Conservation (phyloP, 2,329 filamentous ascomycete genomes). For the Cryphonectria naterciae region DNA sequence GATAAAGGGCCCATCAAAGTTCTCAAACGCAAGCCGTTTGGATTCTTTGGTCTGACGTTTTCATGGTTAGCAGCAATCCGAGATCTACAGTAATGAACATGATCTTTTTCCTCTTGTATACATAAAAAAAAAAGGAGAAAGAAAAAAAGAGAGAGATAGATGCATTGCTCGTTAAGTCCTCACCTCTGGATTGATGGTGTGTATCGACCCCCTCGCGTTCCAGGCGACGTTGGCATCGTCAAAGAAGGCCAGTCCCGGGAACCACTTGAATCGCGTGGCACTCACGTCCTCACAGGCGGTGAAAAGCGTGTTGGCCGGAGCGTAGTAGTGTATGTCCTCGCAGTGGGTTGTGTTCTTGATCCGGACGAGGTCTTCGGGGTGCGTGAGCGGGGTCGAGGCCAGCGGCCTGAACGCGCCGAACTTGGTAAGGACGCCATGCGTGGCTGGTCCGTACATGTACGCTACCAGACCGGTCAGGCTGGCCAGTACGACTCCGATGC, state of each 20-base stretch:
- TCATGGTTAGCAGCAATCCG: neutral
- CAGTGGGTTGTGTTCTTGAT: slow-evolving; percentile 60
- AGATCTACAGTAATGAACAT: neutral
- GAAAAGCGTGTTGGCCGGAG: slow-evolving; percentile 53
- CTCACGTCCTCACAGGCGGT: slow-evolving; percentile 57
- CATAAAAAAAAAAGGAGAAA: too few relatives aligned
- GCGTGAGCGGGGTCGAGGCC: slow-evolving; percentile 15
- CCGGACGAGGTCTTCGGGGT: slow-evolving; percentile 38
- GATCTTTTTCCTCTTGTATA: too few relatives aligned
- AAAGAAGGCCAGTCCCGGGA: slow-evolving; percentile 51
- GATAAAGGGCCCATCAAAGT: slow-evolving; percentile 57
- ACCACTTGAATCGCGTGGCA: slow-evolving; percentile 52
- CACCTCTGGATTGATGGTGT: slow-evolving; percentile 59
- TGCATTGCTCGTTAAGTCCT: slow-evolving; percentile 26
- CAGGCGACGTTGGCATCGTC: slow-evolving; percentile 42
- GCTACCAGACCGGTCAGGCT: slow-evolving; percentile 22
- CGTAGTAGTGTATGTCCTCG: slow-evolving; percentile 63
- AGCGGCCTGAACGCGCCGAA: slow-evolving; percentile 20
- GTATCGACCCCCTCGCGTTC: slow-evolving; percentile 48
- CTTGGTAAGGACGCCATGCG: slow-evolving; percentile 21
- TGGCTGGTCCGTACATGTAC: slow-evolving; percentile 24
- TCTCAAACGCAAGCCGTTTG: slow-evolving; percentile 50
- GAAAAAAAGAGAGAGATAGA: too few relatives aligned
- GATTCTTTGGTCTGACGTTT: slow-evolving; percentile 47
- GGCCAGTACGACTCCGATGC: slow-evolving; percentile 18